Percentiles rank a stretch among this genome's conserved stretches.
These are phyloP conservation scores for Botrytis elliptica DNA, from an alignment of 2,329 filamentous ascomycete genomes.

Conservation along the genomic window DNA sequence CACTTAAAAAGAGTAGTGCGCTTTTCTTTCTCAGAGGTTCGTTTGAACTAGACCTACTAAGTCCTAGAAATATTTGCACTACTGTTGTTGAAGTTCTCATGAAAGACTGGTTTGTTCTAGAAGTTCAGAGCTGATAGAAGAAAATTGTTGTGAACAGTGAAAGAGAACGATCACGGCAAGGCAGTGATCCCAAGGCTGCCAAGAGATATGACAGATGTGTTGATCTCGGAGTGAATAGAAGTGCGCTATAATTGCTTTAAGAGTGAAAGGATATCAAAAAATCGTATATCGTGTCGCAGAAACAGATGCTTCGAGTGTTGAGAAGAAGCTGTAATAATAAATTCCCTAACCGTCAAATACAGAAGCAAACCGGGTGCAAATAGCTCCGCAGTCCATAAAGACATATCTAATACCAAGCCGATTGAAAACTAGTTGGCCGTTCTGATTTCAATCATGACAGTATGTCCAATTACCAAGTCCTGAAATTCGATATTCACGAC, in stretches of 20 bases:
- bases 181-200: not conserved
- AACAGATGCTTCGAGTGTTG: not conserved
- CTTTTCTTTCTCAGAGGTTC: not conserved
- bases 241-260: not conserved
- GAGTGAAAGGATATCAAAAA: not conserved
- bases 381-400: not conserved
- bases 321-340: not conserved
- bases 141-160: not conserved
- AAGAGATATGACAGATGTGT: not conserved
- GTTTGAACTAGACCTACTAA: not conserved
- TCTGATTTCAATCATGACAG: not conserved
- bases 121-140: not conserved
- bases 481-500: slow-evolving; percentile 14
- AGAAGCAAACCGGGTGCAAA: not conserved
- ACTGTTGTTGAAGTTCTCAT: not conserved
- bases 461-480: not conserved
- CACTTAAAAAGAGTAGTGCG: not conserved
- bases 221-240: not conserved
- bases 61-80: not conserved
- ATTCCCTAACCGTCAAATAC: not conserved
- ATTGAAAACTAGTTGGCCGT: not conserved
- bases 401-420: not conserved
- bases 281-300: not conserved
- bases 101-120: not conserved
- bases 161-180: not conserved